phyloP scores from a whole-genome alignment of 1,284 basidiomycete genomes.

The Apiotrichum sp. region DNA sequence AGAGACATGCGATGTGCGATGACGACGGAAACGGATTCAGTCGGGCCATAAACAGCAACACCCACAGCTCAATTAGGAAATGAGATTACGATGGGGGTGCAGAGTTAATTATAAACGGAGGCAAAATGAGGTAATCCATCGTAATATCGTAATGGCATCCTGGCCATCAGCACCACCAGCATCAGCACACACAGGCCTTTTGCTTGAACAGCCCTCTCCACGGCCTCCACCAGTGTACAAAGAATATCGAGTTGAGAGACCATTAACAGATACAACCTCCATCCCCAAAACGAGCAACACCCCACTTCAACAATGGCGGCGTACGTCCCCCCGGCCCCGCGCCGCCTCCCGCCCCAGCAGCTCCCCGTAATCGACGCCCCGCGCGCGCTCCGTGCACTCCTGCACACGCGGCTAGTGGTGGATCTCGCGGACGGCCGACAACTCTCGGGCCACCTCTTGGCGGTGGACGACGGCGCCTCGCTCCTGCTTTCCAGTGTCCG shows the following conservation, averaged over 20 bases:
- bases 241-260: too few species aligned
- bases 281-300: too few species aligned
- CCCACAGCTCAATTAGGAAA: too few species aligned
- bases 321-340: neutral
- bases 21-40: neutral
- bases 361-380: too few species aligned
- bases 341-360: neutral
- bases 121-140: neutral
- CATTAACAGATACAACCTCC: too few species aligned
- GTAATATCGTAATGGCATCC: too few species aligned
- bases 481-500: constrained; percentile 10
- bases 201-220: too few species aligned
- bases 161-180: too few species aligned
- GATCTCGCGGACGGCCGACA: constrained; percentile 11
- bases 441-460: constrained; percentile 8
- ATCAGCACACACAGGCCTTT: too few species aligned
- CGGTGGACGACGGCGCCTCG: constrained; percentile 5
- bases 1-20: neutral
- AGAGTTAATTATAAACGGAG: neutral
- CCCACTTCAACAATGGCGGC: neutral
- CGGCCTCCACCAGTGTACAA: too few species aligned
- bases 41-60: too few species aligned
- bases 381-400: constrained; percentile 10
- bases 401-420: constrained; percentile 9
- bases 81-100: neutral